phyloP scores from a whole-genome alignment of 75 land plant species.

The Selaginella moellendorffii region DNA sequence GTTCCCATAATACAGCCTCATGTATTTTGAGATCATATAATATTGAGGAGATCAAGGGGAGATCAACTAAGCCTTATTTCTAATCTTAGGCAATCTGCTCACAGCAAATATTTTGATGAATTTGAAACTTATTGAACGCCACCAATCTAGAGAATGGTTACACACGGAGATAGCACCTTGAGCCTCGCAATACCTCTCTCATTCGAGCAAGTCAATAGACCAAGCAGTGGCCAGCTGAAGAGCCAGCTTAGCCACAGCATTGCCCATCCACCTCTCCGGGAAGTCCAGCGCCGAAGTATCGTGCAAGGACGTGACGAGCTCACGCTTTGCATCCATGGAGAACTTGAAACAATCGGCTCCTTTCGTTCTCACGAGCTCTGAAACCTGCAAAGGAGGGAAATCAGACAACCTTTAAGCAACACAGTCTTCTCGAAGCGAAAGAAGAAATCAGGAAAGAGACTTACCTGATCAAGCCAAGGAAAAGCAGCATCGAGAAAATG shows the following conservation, averaged over 20 bases:
- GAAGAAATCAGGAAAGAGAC: not conserved
- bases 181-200: too few relatives aligned
- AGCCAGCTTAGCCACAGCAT: constrained; percentile 54
- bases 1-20: too few relatives aligned
- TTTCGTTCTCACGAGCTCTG: constrained; percentile 52
- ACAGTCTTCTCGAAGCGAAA: too few relatives aligned
- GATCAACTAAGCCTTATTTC: too few relatives aligned
- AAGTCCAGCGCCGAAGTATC: constrained; percentile 53
- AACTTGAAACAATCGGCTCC: constrained; percentile 51
- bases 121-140: too few relatives aligned
- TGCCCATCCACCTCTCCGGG: constrained; percentile 87
- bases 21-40: too few relatives aligned
- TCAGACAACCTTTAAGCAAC: not conserved
- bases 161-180: too few relatives aligned
- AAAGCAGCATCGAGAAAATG: constrained; percentile 62
- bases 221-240: constrained; percentile 63
- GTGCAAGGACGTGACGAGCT: constrained; percentile 50
- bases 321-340: constrained; percentile 51
- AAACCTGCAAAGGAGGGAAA: constrained; percentile 33
- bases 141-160: too few relatives aligned
- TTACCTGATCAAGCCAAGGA: constrained; percentile 90
- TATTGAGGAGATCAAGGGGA: too few relatives aligned
- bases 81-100: too few relatives aligned
- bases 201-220: constrained; percentile 33
- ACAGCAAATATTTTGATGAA: too few relatives aligned